Evolutionary conservation across 768 basidiomycete genomes (phyloP), one percentile per base, ranked within the genome.

Genomic region (Mycena filopes): DNA sequence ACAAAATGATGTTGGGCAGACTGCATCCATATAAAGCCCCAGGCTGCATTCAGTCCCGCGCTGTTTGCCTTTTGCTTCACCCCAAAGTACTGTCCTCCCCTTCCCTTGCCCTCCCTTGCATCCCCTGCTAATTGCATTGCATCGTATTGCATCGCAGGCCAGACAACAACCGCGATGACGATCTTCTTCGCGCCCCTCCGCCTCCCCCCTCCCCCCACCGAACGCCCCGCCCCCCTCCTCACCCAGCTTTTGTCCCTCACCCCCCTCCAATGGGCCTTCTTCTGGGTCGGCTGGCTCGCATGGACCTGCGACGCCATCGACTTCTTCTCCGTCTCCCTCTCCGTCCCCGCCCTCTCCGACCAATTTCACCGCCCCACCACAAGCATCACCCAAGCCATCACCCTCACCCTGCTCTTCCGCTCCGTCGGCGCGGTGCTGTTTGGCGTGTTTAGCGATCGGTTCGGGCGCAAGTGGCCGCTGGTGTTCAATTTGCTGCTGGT

Each of bases 381-480:
- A 38, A 70, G 78, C 33, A 87, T 92, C 33, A 93, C 93, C 50
- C 89, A 89, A 21, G 86, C 94, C 6, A 96, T 99, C 73, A 98
- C 96, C 8, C 83, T 98, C 51, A 98, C 96, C 0, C 83, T 99
- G 1, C 86, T 99, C n/a, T 92, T 98, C 83, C 88, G 96, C 63
- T 91, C 93, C 6, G 80, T 86, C 54, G 92, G 92, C 36, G 91
- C 92, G 43, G 90, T 95, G 51, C 79, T 95, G 69, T 96, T 97
- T 69, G 95, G 95, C 48, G 75, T 95, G 45, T 70, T 91, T n/a
- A 92, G 92, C 1, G 96, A 98, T 75, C 87, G 96, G 4, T 97
- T 83, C 75, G 96, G 96, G 5, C 86, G 96, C 29, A 97, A 96
- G 83, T 99, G 95, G 95, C 95, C 95, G 5, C 82, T 96, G 6